A percentile compares a stretch with the other conserved stretches of the same genome.
Evolutionary conservation across 2,329 filamentous ascomycete genomes (phyloP).

Genomic region (Juglanconis sp.): DNA sequence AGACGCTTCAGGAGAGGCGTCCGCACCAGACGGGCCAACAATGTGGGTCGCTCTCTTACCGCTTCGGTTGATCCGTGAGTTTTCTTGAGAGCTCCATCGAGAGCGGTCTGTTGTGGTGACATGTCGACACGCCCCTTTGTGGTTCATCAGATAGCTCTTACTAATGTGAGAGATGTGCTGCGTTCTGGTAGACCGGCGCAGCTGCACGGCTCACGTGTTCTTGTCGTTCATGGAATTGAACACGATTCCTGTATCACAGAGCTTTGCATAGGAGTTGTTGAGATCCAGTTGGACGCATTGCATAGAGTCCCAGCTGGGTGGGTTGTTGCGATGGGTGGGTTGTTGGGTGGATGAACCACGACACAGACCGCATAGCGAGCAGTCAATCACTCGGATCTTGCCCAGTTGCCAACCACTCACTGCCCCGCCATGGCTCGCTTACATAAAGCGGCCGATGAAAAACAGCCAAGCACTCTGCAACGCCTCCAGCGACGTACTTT

Average conservation of each 20-base stretch:
- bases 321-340: neutral
- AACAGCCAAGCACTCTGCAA: slow-evolving; percentile 9
- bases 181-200: neutral
- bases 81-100: slow-evolving; percentile 5
- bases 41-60: slow-evolving; percentile 16
- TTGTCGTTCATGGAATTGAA: neutral
- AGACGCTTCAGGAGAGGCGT: neutral
- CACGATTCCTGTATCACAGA: neutral
- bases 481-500: slow-evolving; percentile 9
- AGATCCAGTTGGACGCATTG: too few relatives aligned
- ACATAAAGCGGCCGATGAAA: slow-evolving; percentile 11
- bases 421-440: slow-evolving; percentile 13
- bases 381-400: neutral
- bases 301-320: too few relatives aligned
- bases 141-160: neutral
- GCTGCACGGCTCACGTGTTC: neutral
- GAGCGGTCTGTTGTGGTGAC: slow-evolving; percentile 16
- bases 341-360: neutral
- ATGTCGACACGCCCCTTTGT: neutral
- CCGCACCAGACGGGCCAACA: neutral
- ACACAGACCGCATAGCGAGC: neutral
- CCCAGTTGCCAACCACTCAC: neutral
- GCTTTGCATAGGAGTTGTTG: neutral
- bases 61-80: slow-evolving; percentile 10
- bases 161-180: neutral